These are phyloP conservation scores for Lophium mytilinum DNA, from an alignment of 495 filamentous ascomycete genomes.

Conservation along the genomic window DNA sequence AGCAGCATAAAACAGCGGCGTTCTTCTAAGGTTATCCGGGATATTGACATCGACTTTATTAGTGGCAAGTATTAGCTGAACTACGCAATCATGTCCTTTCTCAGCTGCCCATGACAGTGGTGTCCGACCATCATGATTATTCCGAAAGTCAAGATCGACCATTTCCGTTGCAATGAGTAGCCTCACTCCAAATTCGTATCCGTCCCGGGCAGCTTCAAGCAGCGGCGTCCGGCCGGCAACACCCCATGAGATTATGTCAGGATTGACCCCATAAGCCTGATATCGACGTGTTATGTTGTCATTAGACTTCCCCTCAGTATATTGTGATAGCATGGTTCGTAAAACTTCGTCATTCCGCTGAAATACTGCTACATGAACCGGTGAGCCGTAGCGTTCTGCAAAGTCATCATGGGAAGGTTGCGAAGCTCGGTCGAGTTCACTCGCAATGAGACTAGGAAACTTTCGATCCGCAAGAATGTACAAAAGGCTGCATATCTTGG, in stretches of 20 bases:
- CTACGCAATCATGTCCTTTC: conserved; percentile 9
- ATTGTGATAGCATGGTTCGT: not conserved
- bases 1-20: too few species aligned
- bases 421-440: too few species aligned
- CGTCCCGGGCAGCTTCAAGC: too few species aligned
- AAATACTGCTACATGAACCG: conserved; percentile 2
- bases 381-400: conserved; percentile 5
- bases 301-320: not conserved
- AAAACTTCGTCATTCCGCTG: not conserved
- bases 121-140: not conserved
- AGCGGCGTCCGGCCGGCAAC: too few species aligned
- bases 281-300: too few species aligned
- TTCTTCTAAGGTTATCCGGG: too few species aligned
- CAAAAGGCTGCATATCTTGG: conserved; percentile 1
- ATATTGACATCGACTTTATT: too few species aligned
- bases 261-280: too few species aligned
- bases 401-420: not conserved
- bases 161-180: too few species aligned
- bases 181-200: conserved; percentile 12
- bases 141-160: not conserved
- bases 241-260: too few species aligned
- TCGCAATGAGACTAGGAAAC: conserved; percentile 6
- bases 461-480: conserved; percentile 15
- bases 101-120: too few species aligned
- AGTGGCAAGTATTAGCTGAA: not conserved